Evolutionary conservation across 140 eudicot genomes (phyloP), one percentile per base, ranked within the genome.

Genomic region (Flaveria floridana): DNA sequence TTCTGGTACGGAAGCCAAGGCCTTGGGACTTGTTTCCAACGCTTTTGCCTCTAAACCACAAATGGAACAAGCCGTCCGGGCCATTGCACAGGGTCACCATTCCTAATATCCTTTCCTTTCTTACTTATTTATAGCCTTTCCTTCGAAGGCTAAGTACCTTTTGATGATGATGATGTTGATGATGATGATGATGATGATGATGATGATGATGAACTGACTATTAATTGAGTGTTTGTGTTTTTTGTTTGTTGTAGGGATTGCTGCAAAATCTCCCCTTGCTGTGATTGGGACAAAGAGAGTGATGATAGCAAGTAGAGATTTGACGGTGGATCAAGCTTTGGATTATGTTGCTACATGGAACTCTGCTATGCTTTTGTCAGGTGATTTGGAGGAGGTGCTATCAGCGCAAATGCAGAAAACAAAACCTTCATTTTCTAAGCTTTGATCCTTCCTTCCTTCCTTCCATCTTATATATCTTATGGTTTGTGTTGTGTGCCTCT

Each of bases 321-420:
- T 89, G 84, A 84, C 86, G 1, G 0, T 89, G 74, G 82, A 83
- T 25, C 88, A 85, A 80, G 96, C 88, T 25, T 79, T 93, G 84
- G 98, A 93, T 65, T 88, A 88, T 82, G 91, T 92, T 71, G 98
- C 98, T 6, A 89, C 98, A 1, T 92, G 95, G 98, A 92, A 92
- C 70, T 84, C 98, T 69, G 83, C 86, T 7, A 84, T 82, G 83
- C 83, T 92, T 68, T 56, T 92, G 16, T 92, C 98, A 11, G 83
- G 81, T 53, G 98, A 92, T 82, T 75, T 89, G 34, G 72, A 56
- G 37, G 93, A 89, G 82, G 98, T 87, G 0, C 30, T 85, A 42
- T 65, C 87, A 6, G 90, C 98, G 9, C 86, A 74, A 6, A 16
- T 41, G 51, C 89, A 85, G 65, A 92, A 89, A 73, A 84, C 88